Percentiles rank a stretch among this genome's conserved stretches.
These are phyloP conservation scores for Penicillium pulvis DNA, from an alignment of 495 filamentous ascomycete genomes.

Conservation along the genomic window DNA sequence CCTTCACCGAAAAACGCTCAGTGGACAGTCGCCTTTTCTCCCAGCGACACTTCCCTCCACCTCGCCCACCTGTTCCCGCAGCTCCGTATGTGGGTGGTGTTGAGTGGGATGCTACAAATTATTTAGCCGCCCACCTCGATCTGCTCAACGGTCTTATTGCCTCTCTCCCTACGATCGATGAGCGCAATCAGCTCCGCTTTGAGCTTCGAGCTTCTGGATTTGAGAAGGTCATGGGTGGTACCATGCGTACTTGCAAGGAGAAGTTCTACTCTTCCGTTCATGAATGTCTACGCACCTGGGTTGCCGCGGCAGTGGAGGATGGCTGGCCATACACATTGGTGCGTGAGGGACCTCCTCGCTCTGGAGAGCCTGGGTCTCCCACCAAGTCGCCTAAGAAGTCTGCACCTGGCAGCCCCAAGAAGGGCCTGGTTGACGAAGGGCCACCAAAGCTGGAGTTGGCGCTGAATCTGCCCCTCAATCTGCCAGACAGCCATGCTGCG, in stretches of 20 bases:
- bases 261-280: conserved; percentile 94
- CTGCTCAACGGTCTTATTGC: conserved; percentile 89
- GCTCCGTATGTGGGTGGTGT: conserved; percentile 97
- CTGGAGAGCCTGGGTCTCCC: conserved; percentile 40
- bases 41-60: conserved; percentile 78
- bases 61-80: conserved; percentile 86
- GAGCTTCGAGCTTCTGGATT: conserved; percentile 84
- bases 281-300: conserved; percentile 85
- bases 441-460: conserved; percentile 46
- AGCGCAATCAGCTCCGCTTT: conserved; percentile 76
- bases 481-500: conserved; percentile 27
- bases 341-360: conserved; percentile 64
- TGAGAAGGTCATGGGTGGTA: conserved; percentile 85
- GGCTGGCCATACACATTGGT: conserved; percentile 81
- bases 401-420: conserved; percentile 37
- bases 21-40: conserved; percentile 22
- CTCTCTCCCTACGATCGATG: conserved; percentile 67
- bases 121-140: conserved; percentile 88
- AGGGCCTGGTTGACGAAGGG: conserved; percentile 41
- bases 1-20: conserved; percentile 25
- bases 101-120: conserved; percentile 98
- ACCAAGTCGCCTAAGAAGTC: conserved; percentile 46
- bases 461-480: conserved; percentile 22
- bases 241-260: conserved; percentile 89
- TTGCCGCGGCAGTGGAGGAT: conserved; percentile 81